Evolutionary conservation across 805 yeast genomes (phyloP).

Genomic region (Candida vartiovaarae): DNA sequence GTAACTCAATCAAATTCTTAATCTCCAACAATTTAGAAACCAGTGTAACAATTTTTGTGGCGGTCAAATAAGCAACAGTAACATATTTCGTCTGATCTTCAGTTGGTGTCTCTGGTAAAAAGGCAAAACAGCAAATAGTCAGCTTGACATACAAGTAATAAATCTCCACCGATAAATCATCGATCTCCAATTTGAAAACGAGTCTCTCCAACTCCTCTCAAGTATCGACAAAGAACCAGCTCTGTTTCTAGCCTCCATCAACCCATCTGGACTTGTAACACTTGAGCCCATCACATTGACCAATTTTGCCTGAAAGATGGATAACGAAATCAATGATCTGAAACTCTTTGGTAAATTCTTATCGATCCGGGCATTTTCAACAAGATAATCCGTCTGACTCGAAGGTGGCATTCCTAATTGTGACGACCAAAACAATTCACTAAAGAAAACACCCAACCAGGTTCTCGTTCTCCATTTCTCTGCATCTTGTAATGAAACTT

Average conservation of each 20-base stretch:
- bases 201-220: constrained; percentile 73
- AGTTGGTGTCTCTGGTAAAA: constrained; percentile 81
- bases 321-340: constrained; percentile 61
- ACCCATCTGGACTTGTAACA: constrained; percentile 81
- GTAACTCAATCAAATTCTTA: constrained; percentile 71
- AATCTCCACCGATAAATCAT: constrained; percentile 64
- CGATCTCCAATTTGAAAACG: constrained; percentile 57
- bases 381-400: constrained; percentile 70
- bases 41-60: constrained; percentile 76
- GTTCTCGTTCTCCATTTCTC: constrained; percentile 92
- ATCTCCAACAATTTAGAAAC: constrained; percentile 64
- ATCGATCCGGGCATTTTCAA: constrained; percentile 74
- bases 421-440: constrained; percentile 89
- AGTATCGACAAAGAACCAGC: constrained; percentile 73
- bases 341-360: constrained; percentile 55
- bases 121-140: constrained; percentile 83
- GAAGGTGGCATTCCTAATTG: constrained; percentile 84
- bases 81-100: constrained; percentile 84
- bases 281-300: constrained; percentile 83
- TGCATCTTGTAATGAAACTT: constrained; percentile 81
- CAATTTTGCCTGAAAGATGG: constrained; percentile 78
- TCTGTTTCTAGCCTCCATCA: constrained; percentile 75
- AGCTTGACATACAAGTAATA: constrained; percentile 72
- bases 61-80: constrained; percentile 69
- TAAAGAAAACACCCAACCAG: constrained; percentile 83